Percentiles rank a stretch among this genome's conserved stretches.
Conservation (phyloP, 495 filamentous ascomycete species). For the Lepidopterella palustris region DNA sequence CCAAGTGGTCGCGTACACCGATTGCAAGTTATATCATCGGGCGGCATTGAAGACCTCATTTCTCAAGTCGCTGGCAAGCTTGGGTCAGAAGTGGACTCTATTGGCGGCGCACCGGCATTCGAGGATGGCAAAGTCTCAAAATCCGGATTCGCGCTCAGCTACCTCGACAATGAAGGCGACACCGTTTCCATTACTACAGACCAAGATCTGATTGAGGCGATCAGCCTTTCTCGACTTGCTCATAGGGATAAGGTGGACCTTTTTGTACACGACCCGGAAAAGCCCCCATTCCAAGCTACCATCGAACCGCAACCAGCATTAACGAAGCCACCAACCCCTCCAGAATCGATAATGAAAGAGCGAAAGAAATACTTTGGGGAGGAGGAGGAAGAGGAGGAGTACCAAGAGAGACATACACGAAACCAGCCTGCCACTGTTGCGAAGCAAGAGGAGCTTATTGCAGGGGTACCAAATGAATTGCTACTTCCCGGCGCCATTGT, state of each 20-base stretch:
- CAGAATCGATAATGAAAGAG: constrained; percentile 52
- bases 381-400: constrained; percentile 58
- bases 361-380: constrained; percentile 50
- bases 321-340: constrained; percentile 50
- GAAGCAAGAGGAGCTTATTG: constrained; percentile 69
- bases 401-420: constrained; percentile 37
- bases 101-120: constrained; percentile 72
- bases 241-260: constrained; percentile 89
- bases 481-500: constrained; percentile 90
- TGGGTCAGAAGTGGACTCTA: constrained; percentile 73
- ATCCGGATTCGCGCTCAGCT: constrained; percentile 89
- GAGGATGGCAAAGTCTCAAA: constrained; percentile 70
- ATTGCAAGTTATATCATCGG: constrained; percentile 71
- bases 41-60: constrained; percentile 78
- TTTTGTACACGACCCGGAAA: constrained; percentile 89
- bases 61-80: constrained; percentile 75
- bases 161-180: constrained; percentile 95
- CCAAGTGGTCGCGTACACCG: constrained; percentile 93
- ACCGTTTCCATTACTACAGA: constrained; percentile 97
- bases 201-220: constrained; percentile 84
- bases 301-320: constrained; percentile 59
- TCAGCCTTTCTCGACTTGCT: constrained; percentile 68
- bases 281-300: constrained; percentile 64
- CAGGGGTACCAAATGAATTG: constrained; percentile 90
- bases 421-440: constrained; percentile 29